Base-by-base conservation (phyloP, 352 stramenopile species). In the Bremia lactucae region DNA sequence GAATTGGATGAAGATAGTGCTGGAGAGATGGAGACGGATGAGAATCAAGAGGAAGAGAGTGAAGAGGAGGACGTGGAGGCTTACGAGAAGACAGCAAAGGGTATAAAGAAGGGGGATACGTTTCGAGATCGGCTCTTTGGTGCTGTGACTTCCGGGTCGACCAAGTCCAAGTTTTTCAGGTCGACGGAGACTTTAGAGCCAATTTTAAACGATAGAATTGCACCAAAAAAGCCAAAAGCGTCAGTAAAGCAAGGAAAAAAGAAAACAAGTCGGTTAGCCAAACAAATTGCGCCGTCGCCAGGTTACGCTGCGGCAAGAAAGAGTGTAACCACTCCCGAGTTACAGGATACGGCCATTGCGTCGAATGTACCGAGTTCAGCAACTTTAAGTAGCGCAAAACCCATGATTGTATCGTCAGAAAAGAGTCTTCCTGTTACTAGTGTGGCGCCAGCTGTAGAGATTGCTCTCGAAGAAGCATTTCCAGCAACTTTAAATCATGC, bases 1-100 rank as follows among this genome's bases (percentile, higher is more conserved):
- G 49, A 61, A 11, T 7, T 58, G 11, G 46, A 62, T 21, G 49
- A 13, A 11, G 43, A 56, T 5, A 58, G 49, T 31, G 23, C 24
- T 0, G 53, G 61, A 16, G 40, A 52, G 8, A 26, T 36, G 19
- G 34, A 47, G 19, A 19, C 10, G 28, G 15, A 44, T 9, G 5
- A 48, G 38, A 16, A 23, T n/a, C n/a, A 43, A 20, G 23, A 25
- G 13, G 35, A 44, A 16, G 35, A 46, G 21, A 40, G 36, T 19
- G 35, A 49, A n/a, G 23, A 36, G 4, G 43, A 47, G 18, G 7
- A 38, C 2, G 5, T 38, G 18, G 28, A n/a, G 6, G 26, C 31
- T 22, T n/a, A n/a, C n/a, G 21, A 46, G 15, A 42, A 55, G 20
- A 7, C 31, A 21, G 31, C 38, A 19, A 20, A 21, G n/a, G 31